Base-by-base conservation (phyloP, 306 rosid genomes). In the Mimosa pudica region DNA sequence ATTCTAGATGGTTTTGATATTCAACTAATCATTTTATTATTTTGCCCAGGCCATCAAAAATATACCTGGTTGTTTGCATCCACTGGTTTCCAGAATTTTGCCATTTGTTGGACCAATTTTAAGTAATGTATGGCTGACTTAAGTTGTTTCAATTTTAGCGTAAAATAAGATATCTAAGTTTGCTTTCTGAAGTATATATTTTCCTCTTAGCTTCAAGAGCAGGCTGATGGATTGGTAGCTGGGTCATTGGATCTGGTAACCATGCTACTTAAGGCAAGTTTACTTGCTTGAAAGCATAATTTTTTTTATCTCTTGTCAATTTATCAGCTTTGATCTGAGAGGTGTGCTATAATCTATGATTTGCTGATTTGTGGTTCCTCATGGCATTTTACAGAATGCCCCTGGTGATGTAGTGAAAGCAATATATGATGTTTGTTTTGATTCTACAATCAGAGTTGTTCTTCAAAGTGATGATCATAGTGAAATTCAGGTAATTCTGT, bases 251-350 rank as follows among this genome's bases (percentile, higher is more conserved):
- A 94, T 92, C 86, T 94, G 81, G 77, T 91, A 77, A 90, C 97
- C 57, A 91, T 92, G 95, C 84, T 94, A 52, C 83, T 94, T 79
- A 94, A 94, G 97, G 98, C 97, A 92, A 92, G 97, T 82, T 73
- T 65, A 58, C 67, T 81, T 82, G 32, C 80, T 70, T 73, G 81
- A 75, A 76, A 62, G 35, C 82, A 46, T 57, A 54, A 47, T 74
- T 44, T 77, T 32, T 46, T 13, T 78, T 71, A 61, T 35, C 32
- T 46, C 62, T 14, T 61, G 45, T 73, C 36, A 16, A 54, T 64
- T 35, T 51, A 70, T 67, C 55, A 64, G n/a, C 64, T 72, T 77
- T 71, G 24, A 69, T 75, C 54, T 82, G 79, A 65, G 81, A 16
- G n/a, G 60, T 62, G 58, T 78, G 71, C 33, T 18, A 35, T 69